Conservation (phyloP, 1,284 basidiomycete species). For the Mycosarcoma mackinlayi region DNA sequence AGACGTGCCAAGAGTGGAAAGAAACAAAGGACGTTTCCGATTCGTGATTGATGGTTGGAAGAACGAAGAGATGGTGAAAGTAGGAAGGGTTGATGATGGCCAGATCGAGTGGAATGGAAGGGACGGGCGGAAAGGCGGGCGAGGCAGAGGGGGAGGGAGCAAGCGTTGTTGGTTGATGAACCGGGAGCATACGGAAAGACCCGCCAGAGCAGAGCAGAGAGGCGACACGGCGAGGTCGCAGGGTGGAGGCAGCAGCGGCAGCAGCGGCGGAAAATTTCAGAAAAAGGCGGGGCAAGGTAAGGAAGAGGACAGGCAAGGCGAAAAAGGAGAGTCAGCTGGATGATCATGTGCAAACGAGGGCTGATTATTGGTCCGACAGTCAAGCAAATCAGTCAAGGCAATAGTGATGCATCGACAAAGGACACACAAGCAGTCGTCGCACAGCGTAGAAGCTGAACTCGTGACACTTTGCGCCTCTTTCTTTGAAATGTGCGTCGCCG, state of each 20-base stretch:
- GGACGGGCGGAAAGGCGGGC: not conserved
- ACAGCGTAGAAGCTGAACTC: not conserved
- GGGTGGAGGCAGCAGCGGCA: conserved; percentile 15
- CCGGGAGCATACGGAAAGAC: conserved; percentile 32
- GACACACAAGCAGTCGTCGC: too few relatives aligned
- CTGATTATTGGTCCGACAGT: not conserved
- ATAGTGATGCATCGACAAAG: not conserved
- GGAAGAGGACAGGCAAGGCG: conserved; percentile 1
- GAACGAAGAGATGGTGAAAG: conserved; percentile 2
- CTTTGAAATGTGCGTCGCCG: too few relatives aligned
- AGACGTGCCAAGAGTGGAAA: not conserved
- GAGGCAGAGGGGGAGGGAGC: not conserved
- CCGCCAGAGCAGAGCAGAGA: conserved; percentile 5
- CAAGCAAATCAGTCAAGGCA: not conserved
- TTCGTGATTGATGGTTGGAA: not conserved
- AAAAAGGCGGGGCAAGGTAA: conserved; percentile 9
- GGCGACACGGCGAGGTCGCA: too few relatives aligned
- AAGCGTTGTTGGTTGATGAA: conserved; percentile 2
- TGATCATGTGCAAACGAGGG: conserved; percentile 11
- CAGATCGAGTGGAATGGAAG: conserved; percentile 1
- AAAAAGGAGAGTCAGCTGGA: conserved; percentile 3
- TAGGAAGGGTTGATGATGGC: not conserved
- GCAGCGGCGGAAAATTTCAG: not conserved
- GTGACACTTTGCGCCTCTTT: not conserved
- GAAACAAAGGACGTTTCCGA: conserved; percentile 3